A percentile compares a stretch with the other conserved stretches of the same genome.
Evolutionary conservation across 163 green algal genomes (phyloP).

Genomic region (Chloroidium sp.): DNA sequence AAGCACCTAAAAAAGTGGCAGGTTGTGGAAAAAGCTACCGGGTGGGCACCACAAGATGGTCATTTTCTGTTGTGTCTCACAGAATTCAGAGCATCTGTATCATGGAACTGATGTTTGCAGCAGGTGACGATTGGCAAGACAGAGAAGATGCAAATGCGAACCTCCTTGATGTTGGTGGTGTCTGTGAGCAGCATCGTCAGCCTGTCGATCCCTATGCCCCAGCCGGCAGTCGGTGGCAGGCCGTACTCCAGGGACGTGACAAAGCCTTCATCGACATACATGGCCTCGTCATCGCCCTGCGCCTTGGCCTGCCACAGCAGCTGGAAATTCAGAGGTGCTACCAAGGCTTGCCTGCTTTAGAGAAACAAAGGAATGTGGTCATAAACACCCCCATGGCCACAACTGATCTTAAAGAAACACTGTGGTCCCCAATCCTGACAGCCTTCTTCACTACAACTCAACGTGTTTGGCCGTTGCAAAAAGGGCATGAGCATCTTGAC

Average conservation of each 20-base stretch:
- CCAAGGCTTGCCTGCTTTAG: no score
- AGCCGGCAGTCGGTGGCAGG: slow-evolving; percentile 90
- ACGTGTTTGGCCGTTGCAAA: neutral
- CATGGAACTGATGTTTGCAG: slow-evolving; percentile 80
- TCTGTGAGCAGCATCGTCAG: slow-evolving; percentile 98
- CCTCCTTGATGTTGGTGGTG: slow-evolving; percentile 85
- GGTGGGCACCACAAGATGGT: neutral
- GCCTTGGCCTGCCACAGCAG: slow-evolving; percentile 43
- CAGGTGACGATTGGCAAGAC: slow-evolving; percentile 91
- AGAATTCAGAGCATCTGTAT: neutral
- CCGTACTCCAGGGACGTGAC: slow-evolving; percentile 91
- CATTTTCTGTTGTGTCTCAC: neutral
- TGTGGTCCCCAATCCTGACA: neutral
- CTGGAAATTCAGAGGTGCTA: no score
- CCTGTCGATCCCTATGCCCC: slow-evolving; percentile 94
- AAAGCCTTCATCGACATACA: slow-evolving; percentile 97
- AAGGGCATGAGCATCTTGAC: neutral
- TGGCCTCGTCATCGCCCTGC: slow-evolving; percentile 94
- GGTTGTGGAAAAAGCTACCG: neutral
- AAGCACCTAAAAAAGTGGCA: slow-evolving; percentile 60
- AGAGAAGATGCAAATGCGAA: slow-evolving; percentile 64
- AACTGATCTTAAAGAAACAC: neutral
- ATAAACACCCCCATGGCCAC: neutral
- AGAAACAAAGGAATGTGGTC: neutral
- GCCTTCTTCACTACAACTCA: neutral